Percentiles rank a stretch among this genome's conserved stretches.
Conservation (phyloP, 306 rosid species). For the Parietaria judaica region DNA sequence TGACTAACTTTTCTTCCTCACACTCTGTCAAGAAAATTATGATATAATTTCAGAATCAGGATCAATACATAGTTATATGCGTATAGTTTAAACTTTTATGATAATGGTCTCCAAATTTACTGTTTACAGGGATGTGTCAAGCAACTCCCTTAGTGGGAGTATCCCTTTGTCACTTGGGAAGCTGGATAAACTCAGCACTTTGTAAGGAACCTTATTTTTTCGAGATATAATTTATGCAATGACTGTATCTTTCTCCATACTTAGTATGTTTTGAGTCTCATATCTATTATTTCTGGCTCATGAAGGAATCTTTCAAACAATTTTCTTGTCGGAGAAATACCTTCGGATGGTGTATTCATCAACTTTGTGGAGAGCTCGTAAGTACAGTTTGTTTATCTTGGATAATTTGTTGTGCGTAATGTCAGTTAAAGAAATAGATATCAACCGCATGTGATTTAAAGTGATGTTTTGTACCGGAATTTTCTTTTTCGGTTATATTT, state of each 20-base stretch:
- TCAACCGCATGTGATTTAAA: not conserved
- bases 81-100: not conserved
- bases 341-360: conserved; percentile 74
- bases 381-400: conserved; percentile 29
- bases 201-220: conserved; percentile 49
- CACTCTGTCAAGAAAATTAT: not conserved
- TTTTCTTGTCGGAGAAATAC: conserved; percentile 93
- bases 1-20: not conserved
- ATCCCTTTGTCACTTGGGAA: conserved; percentile 76
- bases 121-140: conserved; percentile 88
- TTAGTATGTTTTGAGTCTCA: not conserved
- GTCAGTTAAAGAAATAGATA: not conserved
- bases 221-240: not conserved
- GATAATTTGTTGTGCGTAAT: conserved; percentile 16
- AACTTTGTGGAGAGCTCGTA: conserved; percentile 75
- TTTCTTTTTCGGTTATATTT: not conserved
- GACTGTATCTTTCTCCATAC: not conserved
- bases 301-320: conserved; percentile 80
- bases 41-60: not conserved
- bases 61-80: not conserved
- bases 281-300: conserved; percentile 16
- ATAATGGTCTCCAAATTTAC: conserved; percentile 23
- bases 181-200: conserved; percentile 48
- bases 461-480: not conserved
- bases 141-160: conserved; percentile 81